A percentile compares a stretch with the other conserved stretches of the same genome.
Evolutionary conservation across 2,329 filamentous ascomycete species (phyloP).

Genomic region (Cladosporium sp.): DNA sequence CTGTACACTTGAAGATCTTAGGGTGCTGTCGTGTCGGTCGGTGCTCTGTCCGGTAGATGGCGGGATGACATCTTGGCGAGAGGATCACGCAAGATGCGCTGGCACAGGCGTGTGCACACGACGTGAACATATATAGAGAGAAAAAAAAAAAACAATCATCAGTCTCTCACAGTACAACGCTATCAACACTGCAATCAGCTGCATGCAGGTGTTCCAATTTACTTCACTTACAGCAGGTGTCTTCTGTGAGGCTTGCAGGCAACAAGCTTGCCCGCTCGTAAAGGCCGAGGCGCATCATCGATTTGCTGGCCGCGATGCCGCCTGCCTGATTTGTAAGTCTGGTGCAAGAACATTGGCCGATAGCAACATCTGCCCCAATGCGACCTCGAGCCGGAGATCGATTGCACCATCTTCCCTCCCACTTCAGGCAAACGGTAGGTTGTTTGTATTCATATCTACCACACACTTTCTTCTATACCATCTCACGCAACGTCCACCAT

Average conservation of each 20-base stretch:
- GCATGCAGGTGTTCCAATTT: neutral
- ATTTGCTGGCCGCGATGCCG: slow-evolving; percentile 7
- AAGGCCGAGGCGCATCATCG: slow-evolving; percentile 9
- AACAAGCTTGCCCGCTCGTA: too few relatives aligned
- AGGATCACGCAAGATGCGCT: neutral
- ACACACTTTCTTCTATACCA: neutral
- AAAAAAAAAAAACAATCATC: too few relatives aligned
- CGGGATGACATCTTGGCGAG: neutral
- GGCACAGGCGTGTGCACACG: too few relatives aligned
- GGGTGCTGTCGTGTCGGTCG: neutral
- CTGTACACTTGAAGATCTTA: too few relatives aligned
- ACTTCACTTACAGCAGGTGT: neutral
- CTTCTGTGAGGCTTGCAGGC: too few relatives aligned
- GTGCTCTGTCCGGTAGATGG: neutral
- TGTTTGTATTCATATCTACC: neutral
- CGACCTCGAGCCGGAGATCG: neutral
- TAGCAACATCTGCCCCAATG: slow-evolving; percentile 4
- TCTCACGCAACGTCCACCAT: neutral
- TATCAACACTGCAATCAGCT: neutral
- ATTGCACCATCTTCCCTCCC: neutral
- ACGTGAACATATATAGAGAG: too few relatives aligned
- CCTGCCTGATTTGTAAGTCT: slow-evolving; percentile 11
- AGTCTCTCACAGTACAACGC: too few relatives aligned
- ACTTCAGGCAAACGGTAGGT: neutral
- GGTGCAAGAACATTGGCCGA: neutral